phyloP scores from a whole-genome alignment of 1,284 basidiomycete species.

The Leccinum variabile region DNA sequence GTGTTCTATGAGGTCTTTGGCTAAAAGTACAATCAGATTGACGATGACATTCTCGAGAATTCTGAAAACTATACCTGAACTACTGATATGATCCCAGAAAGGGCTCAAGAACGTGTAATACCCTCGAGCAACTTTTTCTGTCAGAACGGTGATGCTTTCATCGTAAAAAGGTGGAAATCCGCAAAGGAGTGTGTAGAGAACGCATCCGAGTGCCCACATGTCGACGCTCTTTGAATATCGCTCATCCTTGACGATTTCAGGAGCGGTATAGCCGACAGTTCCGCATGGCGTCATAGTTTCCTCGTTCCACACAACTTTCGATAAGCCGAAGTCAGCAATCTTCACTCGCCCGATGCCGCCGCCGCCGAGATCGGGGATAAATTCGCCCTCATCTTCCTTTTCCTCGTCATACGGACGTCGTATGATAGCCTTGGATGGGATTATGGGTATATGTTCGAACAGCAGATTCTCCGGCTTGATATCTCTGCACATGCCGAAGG shows the following conservation, averaged over 20 bases:
- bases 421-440: conserved; percentile 79
- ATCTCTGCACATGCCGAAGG: conserved; percentile 44
- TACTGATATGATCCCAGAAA: conserved; percentile 98
- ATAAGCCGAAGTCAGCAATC: conserved; percentile 98
- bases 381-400: conserved; percentile 98
- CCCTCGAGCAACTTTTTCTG: conserved; percentile 97
- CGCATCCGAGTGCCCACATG: conserved; percentile 99
- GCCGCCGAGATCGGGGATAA: conserved; percentile 86
- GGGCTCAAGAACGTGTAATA: conserved; percentile 99
- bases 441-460: conserved; percentile 91
- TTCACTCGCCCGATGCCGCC: conserved; percentile 98
- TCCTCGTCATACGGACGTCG: conserved; percentile 95
- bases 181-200: conserved; percentile 97
- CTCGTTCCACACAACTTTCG: conserved; percentile 99
- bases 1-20: conserved; percentile 95
- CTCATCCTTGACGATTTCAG: conserved; percentile 99
- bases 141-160: conserved; percentile 96
- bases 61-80: conserved; percentile 55
- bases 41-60: not conserved
- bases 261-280: conserved; percentile 98
- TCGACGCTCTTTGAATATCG: conserved; percentile 98
- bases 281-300: conserved; percentile 99
- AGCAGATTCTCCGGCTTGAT: conserved; percentile 99
- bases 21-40: conserved; percentile 42
- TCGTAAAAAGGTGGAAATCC: conserved; percentile 99